phyloP scores from a whole-genome alignment of 495 filamentous ascomycete genomes.

The Aspergillus campestris region DNA sequence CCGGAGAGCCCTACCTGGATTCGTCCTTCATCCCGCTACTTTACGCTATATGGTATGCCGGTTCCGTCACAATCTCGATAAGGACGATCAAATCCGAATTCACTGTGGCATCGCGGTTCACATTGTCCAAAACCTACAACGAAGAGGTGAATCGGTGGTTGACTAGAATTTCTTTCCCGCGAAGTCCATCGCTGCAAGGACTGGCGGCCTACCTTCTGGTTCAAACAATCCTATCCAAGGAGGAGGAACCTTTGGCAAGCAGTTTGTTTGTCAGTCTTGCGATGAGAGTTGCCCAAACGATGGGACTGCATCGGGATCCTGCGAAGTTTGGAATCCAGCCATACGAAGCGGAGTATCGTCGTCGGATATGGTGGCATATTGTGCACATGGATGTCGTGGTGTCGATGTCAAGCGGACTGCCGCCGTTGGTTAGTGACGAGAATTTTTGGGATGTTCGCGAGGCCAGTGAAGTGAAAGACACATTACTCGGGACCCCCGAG shows the following conservation, averaged over 20 bases:
- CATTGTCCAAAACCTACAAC: conserved; percentile 30
- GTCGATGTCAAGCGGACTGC: conserved; percentile 40
- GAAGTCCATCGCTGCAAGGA: conserved; percentile 36
- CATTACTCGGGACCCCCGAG: conserved; percentile 29
- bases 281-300: conserved; percentile 60
- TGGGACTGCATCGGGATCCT: conserved; percentile 67
- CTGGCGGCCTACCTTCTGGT: conserved; percentile 38
- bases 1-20: conserved; percentile 33
- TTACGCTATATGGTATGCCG: conserved; percentile 42
- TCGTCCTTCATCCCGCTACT: conserved; percentile 38
- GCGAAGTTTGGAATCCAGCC: conserved; percentile 55
- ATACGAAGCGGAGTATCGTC: conserved; percentile 59
- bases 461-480: conserved; percentile 40
- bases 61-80: conserved; percentile 38
- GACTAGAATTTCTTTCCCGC: conserved; percentile 37
- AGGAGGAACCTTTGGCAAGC: conserved; percentile 40
- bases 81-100: conserved; percentile 39
- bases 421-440: conserved; percentile 36
- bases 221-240: conserved; percentile 39
- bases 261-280: conserved; percentile 46
- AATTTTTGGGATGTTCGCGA: conserved; percentile 41
- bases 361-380: conserved; percentile 68
- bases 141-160: conserved; percentile 38
- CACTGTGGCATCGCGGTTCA: conserved; percentile 23
- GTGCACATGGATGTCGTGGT: conserved; percentile 53